Conservation (phyloP, 2,329 filamentous ascomycete genomes). For the Fusarium sp. region DNA sequence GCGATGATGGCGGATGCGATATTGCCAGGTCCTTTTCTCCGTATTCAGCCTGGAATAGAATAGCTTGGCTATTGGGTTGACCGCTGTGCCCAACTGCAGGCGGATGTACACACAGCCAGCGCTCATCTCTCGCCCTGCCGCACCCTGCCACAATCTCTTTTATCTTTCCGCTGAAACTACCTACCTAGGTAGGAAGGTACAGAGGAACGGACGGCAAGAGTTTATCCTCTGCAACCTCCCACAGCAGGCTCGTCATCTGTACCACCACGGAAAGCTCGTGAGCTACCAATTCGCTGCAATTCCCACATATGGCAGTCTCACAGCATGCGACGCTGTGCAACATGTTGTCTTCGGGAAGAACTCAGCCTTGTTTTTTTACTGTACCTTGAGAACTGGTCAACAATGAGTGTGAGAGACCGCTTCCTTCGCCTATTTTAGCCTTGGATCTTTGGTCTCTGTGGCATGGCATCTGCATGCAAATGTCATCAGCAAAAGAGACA, state of each 20-base stretch:
- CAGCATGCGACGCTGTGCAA: constrained; percentile 4
- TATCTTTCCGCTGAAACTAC: constrained; percentile 21
- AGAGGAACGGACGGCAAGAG: background rate
- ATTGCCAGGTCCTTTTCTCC: background rate
- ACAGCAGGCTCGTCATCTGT: constrained; percentile 30
- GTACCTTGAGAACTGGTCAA: too few relatives aligned
- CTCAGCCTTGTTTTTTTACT: constrained; percentile 28
- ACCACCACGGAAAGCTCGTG: constrained; percentile 21
- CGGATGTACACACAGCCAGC: background rate
- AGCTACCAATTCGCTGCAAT: constrained; percentile 40
- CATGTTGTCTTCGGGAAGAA: constrained; percentile 16
- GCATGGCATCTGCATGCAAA: constrained; percentile 9
- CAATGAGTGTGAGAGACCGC: constrained; percentile 1
- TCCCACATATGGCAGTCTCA: constrained; percentile 37
- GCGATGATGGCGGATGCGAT: background rate
- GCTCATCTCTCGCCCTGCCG: background rate
- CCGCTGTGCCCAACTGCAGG: background rate
- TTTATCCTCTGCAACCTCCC: constrained; percentile 24
- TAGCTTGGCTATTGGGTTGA: background rate
- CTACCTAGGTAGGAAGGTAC: constrained; percentile 34
- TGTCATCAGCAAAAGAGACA: background rate
- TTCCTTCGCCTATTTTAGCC: constrained; percentile 1
- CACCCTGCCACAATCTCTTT: constrained; percentile 11
- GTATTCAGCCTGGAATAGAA: background rate
- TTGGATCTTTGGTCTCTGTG: constrained; percentile 6